Evolutionary conservation across 192 early-diverging fungal species (phyloP).

Genomic region (Geranomyces michiganensis): DNA sequence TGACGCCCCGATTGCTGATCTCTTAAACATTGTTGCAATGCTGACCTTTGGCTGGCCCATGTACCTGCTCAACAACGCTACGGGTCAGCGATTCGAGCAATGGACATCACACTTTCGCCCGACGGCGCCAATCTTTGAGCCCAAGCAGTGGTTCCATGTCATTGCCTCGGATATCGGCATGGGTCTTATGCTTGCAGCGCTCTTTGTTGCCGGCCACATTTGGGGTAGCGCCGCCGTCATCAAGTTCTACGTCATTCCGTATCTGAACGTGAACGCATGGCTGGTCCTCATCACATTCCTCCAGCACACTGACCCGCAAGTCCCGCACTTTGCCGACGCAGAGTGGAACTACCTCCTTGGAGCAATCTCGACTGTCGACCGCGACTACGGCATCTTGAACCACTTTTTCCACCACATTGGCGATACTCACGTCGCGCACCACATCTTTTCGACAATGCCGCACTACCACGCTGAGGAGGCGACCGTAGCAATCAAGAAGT

Average conservation of each 20-base stretch:
- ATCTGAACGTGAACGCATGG: constrained; percentile 92
- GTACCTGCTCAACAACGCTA: constrained; percentile 79
- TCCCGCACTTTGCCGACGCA: constrained; percentile 87
- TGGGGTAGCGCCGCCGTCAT: constrained; percentile 66
- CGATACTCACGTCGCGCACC: constrained; percentile 65
- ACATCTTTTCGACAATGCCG: constrained; percentile 97
- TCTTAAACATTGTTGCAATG: constrained; percentile 70
- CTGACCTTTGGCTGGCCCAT: constrained; percentile 86
- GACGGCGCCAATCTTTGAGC: constrained; percentile 74
- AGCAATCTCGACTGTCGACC: constrained; percentile 87
- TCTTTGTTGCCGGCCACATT: constrained; percentile 56
- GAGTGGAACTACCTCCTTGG: constrained; percentile 93
- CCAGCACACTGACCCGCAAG: constrained; percentile 85
- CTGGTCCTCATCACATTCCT: constrained; percentile 94
- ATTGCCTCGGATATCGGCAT: constrained; percentile 79
- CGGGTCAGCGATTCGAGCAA: constrained; percentile 74
- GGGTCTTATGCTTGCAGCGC: constrained; percentile 49
- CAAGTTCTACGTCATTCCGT: constrained; percentile 89
- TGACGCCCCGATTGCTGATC: constrained; percentile 70
- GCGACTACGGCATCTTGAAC: constrained; percentile 88
- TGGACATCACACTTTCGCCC: constrained; percentile 90
- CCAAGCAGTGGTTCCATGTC: constrained; percentile 70
- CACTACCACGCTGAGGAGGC: constrained; percentile 92
- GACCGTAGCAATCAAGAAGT: constrained; percentile 76
- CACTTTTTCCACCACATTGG: constrained; percentile 65